Base-by-base conservation (phyloP, 768 basidiomycete genomes). In the Vararia minispora region DNA sequence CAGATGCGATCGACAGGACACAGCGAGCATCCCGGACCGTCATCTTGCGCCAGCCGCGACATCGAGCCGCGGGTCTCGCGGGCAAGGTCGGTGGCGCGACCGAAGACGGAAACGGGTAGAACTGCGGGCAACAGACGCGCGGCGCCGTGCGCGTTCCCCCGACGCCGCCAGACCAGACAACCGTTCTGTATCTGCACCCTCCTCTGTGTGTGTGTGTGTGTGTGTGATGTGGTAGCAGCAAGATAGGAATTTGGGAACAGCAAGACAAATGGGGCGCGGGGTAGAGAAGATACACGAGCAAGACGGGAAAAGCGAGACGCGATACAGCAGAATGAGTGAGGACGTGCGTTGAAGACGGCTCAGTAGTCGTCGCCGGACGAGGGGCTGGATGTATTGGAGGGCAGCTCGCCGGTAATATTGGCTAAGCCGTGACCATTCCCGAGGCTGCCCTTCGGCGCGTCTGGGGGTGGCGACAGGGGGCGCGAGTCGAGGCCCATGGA, bases 381-480 rank as follows among this genome's bases (percentile, higher is more conserved):
- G 12, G 58, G 56, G 33, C 57, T 78, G 6, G 79, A 79, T 48
- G n/a, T n/a, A n/a, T n/a, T n/a, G n/a, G n/a, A n/a, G n/a, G n/a
- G n/a, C n/a, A n/a, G n/a, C n/a, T n/a, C n/a, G n/a, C n/a, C n/a
- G n/a, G n/a, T n/a, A n/a, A n/a, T n/a, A n/a, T n/a, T n/a, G n/a
- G n/a, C n/a, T n/a, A n/a, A n/a, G n/a, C n/a, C n/a, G n/a, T n/a
- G n/a, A n/a, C n/a, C n/a, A n/a, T n/a, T n/a, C n/a, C n/a, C n/a
- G n/a, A n/a, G n/a, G n/a, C n/a, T n/a, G 17, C 59, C 50, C 33
- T 60, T 65, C 13, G 63, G 56, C 6, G 57, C 60, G 48, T 81
- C 80, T 7, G 77, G 73, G 13, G 79, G 73, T 28, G 79, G 79
- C 10, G 82, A 78, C 48, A 79, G 52, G 9, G 77, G 73, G 43